Evolutionary conservation across 805 yeast genomes (phyloP).

Genomic region (Candida morakotiae): DNA sequence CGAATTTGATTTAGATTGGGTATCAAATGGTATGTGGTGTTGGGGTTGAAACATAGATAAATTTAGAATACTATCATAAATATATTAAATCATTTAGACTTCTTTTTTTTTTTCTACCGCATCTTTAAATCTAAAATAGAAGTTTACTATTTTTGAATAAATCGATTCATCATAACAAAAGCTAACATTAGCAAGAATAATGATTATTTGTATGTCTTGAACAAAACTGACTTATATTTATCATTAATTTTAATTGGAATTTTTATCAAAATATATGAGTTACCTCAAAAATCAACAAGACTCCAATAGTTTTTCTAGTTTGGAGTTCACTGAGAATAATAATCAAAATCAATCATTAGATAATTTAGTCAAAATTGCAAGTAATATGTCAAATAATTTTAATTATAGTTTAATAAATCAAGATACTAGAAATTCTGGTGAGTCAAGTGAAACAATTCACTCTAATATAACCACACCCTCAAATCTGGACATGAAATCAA

Average conservation of each 20-base stretch:
- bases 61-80: too few species aligned
- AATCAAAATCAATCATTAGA: slow-evolving; percentile 28
- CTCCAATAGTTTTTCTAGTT: neutral
- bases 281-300: neutral
- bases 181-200: too few species aligned
- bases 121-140: too few species aligned
- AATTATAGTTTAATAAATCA: neutral
- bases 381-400: slow-evolving; percentile 28
- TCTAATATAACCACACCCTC: slow-evolving; percentile 1
- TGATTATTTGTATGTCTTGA: too few species aligned
- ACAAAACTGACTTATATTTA: too few species aligned
- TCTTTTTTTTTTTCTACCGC: too few species aligned
- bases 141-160: too few species aligned
- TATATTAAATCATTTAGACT: neutral
- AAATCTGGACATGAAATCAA: slow-evolving; percentile 1
- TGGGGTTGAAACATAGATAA: slow-evolving; percentile 20
- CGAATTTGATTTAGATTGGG: slow-evolving; percentile 36
- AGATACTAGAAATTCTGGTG: neutral
- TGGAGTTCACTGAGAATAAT: neutral
- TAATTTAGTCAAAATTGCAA: slow-evolving; percentile 39
- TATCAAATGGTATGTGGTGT: slow-evolving; percentile 27
- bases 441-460: neutral
- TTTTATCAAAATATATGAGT: slow-evolving; percentile 3
- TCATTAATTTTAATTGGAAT: too few species aligned
- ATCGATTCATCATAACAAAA: too few species aligned